These are phyloP conservation scores for Aspergillus japonicus DNA, from an alignment of 2,329 filamentous ascomycete genomes.

Conservation along the genomic window DNA sequence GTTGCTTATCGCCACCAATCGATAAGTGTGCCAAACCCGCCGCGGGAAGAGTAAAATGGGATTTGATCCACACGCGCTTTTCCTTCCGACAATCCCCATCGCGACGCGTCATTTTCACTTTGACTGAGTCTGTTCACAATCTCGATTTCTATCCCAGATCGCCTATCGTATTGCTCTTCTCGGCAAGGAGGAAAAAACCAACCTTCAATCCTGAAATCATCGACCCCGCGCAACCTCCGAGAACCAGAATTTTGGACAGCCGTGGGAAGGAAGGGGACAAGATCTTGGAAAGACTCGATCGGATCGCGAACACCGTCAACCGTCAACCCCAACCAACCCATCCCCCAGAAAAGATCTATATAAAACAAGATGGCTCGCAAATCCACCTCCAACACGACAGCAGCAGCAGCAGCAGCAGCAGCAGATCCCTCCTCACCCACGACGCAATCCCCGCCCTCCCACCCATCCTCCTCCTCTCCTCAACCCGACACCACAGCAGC, in stretches of 20 bases:
- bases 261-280: too few relatives aligned
- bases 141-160: too few relatives aligned
- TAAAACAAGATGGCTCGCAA: conserved; percentile 34
- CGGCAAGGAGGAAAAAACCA: too few relatives aligned
- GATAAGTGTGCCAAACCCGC: too few relatives aligned
- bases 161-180: too few relatives aligned
- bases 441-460: conserved; percentile 11
- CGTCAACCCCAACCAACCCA: neutral
- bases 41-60: too few relatives aligned
- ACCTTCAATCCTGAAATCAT: too few relatives aligned
- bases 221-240: too few relatives aligned
- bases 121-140: too few relatives aligned
- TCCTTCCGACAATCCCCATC: neutral
- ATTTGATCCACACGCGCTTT: conserved; percentile 3
- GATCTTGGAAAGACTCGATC: too few relatives aligned
- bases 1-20: too few relatives aligned
- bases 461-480: conserved; percentile 1
- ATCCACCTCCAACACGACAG: conserved; percentile 29
- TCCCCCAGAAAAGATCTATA: neutral
- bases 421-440: neutral
- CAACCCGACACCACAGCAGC: neutral
- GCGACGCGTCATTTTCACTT: conserved; percentile 1
- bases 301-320: neutral
- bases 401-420: conserved; percentile 12
- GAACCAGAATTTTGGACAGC: too few relatives aligned